phyloP scores from a whole-genome alignment of 768 basidiomycete species.

The Cyclocybe aegerita region DNA sequence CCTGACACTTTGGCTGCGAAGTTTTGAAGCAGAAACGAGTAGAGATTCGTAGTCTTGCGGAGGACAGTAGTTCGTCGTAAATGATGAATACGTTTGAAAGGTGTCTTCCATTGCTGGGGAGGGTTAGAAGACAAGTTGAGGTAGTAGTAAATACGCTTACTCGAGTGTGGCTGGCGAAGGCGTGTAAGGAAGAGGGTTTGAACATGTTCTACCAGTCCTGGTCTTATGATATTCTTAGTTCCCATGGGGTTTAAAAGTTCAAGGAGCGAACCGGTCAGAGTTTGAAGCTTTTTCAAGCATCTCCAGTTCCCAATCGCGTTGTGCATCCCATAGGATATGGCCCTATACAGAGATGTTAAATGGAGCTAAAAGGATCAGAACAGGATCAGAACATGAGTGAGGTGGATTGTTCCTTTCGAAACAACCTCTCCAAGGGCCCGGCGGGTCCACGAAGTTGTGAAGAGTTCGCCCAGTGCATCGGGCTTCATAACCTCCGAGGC shows the following conservation, averaged over 20 bases:
- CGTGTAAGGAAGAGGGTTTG: conserved; percentile 63
- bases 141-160: conserved; percentile 31
- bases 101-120: conserved; percentile 76
- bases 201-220: conserved; percentile 45
- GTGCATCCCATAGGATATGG: conserved; percentile 66
- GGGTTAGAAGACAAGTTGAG: not conserved
- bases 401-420: conserved; percentile 55
- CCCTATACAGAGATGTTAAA: conserved; percentile 43
- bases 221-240: conserved; percentile 28
- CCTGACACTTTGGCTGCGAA: conserved; percentile 58
- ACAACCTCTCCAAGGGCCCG: conserved; percentile 53
- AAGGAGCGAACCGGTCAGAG: conserved; percentile 41
- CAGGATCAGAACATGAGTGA: conserved; percentile 51
- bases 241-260: not conserved
- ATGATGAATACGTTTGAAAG: conserved; percentile 82
- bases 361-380: not conserved
- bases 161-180: conserved; percentile 74
- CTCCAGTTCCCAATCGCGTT: conserved; percentile 75
- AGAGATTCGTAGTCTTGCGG: conserved; percentile 74
- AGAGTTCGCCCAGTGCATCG: conserved; percentile 53
- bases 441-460: conserved; percentile 64
- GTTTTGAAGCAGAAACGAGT: conserved; percentile 76
- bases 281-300: conserved; percentile 48
- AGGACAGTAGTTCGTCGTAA: conserved; percentile 78
- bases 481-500: conserved; percentile 40